phyloP scores from a whole-genome alignment of 768 basidiomycete species.

The Mycena indigotica region DNA sequence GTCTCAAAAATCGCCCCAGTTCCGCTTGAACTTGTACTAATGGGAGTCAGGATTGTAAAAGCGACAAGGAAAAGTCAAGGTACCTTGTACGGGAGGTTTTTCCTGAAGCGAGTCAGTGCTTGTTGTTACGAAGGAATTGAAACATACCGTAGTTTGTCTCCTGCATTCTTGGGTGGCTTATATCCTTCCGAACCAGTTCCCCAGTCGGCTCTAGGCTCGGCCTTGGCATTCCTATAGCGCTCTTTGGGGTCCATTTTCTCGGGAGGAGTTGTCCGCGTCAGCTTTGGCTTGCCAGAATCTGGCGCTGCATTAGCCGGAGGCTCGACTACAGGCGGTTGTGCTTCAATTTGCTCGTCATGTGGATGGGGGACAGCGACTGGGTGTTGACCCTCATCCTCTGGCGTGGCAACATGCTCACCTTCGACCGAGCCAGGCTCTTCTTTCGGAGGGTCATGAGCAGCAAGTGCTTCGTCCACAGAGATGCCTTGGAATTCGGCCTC shows the following conservation, averaged over 20 bases:
- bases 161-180: conserved; percentile 67
- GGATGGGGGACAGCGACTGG: conserved; percentile 31
- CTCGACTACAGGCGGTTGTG: conserved; percentile 27
- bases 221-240: conserved; percentile 63
- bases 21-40: conserved; percentile 89
- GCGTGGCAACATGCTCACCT: conserved; percentile 18
- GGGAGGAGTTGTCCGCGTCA: conserved; percentile 59
- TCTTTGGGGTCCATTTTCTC: conserved; percentile 75
- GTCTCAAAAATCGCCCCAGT: conserved; percentile 88
- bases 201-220: conserved; percentile 61
- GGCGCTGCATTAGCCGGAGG: conserved; percentile 24
- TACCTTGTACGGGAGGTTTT: conserved; percentile 90
- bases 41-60: conserved; percentile 58
- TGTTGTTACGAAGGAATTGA: no score
- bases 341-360: conserved; percentile 37
- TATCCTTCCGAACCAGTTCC: conserved; percentile 73
- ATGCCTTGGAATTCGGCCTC: conserved; percentile 87
- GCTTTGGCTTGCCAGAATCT: conserved; percentile 43
- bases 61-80: conserved; percentile 15
- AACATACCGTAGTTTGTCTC: conserved; percentile 73
- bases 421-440: conserved; percentile 24
- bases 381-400: conserved; percentile 19
- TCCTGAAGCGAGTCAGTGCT: no score
- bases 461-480: conserved; percentile 67
- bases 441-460: conserved; percentile 48